These are phyloP conservation scores for Cucumis hystrix DNA, from an alignment of 306 rosid genomes.

Conservation along the genomic window DNA sequence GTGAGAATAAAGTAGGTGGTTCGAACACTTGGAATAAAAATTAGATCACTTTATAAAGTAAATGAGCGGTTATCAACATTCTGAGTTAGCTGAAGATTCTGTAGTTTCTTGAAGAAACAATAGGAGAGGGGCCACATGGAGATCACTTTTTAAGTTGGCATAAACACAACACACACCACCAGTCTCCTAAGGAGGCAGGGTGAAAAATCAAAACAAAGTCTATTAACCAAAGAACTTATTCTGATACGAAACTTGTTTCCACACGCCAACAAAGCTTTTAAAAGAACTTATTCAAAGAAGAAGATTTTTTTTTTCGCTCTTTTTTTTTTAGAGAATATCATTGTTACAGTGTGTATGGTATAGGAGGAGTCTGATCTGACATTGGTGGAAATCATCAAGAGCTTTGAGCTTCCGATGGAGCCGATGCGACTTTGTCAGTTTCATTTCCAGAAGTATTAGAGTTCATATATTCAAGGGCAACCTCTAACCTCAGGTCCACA, in stretches of 20 bases:
- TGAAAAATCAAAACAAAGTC: slow-evolving; percentile 1
- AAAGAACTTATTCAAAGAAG: slow-evolving; percentile 18
- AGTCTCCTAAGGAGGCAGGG: slow-evolving; percentile 17
- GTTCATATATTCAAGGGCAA: slow-evolving; percentile 48
- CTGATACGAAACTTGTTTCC: neutral
- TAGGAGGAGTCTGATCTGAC: slow-evolving; percentile 4
- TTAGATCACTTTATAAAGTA: neutral
- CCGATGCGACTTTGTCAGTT: slow-evolving; percentile 15
- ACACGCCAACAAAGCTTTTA: neutral
- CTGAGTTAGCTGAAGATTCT: neutral
- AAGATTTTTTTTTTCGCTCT: neutral
- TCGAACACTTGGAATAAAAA: neutral
- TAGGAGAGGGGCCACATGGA: neutral
- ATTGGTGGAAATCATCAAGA: slow-evolving; percentile 8
- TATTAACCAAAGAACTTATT: neutral
- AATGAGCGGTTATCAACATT: neutral
- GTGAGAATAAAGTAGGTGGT: neutral
- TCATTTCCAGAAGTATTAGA: slow-evolving; percentile 16
- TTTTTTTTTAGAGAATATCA: neutral
- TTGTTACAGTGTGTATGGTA: neutral
- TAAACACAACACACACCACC: slow-evolving; percentile 13
- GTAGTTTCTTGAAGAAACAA: neutral
- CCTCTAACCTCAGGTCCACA: slow-evolving; percentile 61
- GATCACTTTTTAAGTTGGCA: neutral
- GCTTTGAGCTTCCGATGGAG: slow-evolving; percentile 23